Base-by-base conservation (phyloP, 148 eudicot genomes). In the Beta vulgaris region DNA sequence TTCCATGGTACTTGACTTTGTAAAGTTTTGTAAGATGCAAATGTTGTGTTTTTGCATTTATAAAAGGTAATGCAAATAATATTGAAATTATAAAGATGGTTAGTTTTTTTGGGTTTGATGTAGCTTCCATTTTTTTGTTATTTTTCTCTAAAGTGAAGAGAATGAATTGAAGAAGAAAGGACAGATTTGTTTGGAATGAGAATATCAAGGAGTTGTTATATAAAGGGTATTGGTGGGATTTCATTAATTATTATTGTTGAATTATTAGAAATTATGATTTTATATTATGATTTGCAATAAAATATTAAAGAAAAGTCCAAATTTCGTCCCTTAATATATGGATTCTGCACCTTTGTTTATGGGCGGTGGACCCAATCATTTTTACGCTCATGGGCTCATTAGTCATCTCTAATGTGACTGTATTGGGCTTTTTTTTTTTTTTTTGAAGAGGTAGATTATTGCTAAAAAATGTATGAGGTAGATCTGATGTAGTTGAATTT, bases 1-100 rank as follows among this genome's bases (percentile, higher is more conserved):
- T 67, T 0, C 19, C 21, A 62, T 77, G 80, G 42, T 77, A 77
- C 25, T 77, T 77, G 29, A 61, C 62, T 31, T 71, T 77, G 75
- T 77, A 77, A 25, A 77, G 49, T 62, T 32, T 71, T 7, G 42
- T 19, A 25, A 77, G 75, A 12, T 70, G 63, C 28, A 16, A 51
- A 61, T 43, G 61, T 71, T 77, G 80, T 62, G 80, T 21, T 23
- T 14, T 60, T 61, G 80, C 74, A 71, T 25, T 60, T 61, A 75
- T 48, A 12, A 35, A 61, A 44, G 75, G 23, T 26, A 48, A 35
- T 61, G 59, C 19, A 3, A 34, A 61, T 55, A 71, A 19, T 0
- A 44, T n/a, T 71, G 59, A n/a, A 35, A 55, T 9, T 23, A 61
- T 0, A 31, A 70, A 5, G 18, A 46, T 42, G 16, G n/a, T 36